phyloP scores from a whole-genome alignment of 163 green algal genomes.

The Prototheca wickerhamii region DNA sequence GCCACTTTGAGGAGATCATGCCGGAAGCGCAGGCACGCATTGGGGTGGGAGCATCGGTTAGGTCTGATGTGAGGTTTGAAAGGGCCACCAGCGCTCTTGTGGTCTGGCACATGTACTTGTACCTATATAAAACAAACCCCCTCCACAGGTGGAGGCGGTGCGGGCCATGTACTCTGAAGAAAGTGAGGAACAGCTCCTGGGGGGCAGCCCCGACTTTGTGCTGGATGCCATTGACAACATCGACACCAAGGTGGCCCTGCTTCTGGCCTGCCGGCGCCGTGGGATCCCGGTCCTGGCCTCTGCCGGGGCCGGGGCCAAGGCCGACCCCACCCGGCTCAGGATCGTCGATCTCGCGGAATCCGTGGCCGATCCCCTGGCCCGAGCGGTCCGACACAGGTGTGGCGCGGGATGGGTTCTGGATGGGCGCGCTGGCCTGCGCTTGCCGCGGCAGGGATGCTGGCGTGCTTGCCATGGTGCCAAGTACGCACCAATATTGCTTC shows the following conservation, averaged over 20 bases:
- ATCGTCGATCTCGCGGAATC: slow-evolving; percentile 83
- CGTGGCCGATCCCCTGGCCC: slow-evolving; percentile 69
- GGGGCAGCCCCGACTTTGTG: slow-evolving; percentile 74
- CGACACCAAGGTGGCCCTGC: slow-evolving; percentile 83
- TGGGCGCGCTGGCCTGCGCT: neutral
- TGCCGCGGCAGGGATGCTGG: neutral
- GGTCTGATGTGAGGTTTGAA: neutral
- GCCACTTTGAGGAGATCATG: slow-evolving; percentile 75
- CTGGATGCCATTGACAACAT: slow-evolving; percentile 99
- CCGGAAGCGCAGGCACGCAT: slow-evolving; percentile 52
- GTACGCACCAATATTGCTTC: too few species aligned
- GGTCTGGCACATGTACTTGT: slow-evolving; percentile 29
- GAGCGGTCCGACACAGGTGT: slow-evolving; percentile 65
- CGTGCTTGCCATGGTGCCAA: neutral
- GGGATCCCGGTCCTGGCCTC: slow-evolving; percentile 71
- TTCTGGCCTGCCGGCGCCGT: slow-evolving; percentile 68
- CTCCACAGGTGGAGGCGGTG: slow-evolving; percentile 52
- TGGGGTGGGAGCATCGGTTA: neutral
- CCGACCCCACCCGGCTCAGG: slow-evolving; percentile 86
- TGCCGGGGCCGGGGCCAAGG: slow-evolving; percentile 83
- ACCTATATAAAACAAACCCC: neutral
- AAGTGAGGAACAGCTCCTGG: slow-evolving; percentile 63
- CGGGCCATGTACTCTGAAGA: slow-evolving; percentile 79
- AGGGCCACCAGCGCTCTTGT: neutral
- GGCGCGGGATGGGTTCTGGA: too few species aligned